Evolutionary conservation across 805 yeast genomes (phyloP), one percentile per base, ranked within the genome.

Genomic region (Lachancea meyersii): DNA sequence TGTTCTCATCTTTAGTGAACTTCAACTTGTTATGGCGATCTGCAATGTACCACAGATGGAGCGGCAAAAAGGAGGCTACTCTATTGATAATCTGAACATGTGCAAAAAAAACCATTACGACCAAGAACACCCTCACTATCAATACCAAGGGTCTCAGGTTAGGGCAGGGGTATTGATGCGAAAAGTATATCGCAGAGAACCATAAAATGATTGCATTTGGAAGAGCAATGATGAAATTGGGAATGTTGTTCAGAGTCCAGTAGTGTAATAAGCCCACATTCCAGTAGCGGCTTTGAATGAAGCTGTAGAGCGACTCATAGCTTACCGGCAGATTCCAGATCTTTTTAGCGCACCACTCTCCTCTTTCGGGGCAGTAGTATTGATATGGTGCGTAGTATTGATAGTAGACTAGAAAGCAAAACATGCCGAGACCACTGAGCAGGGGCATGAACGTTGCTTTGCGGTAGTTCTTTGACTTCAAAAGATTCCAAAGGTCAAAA

Each of bases 21-120:
- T 46, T 44, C n/a, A 47, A 45, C 31, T 60, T 60, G 26, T 51
- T 39, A 24, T 59, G 46, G 40, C 62, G 53, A 42, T 68, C 68
- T 5, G 83, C 76, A 21, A 81, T 53, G 57, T 78, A 80, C 95
- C 95, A 86, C 51, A 78, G 73, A 43, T 78, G 75, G 7, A 85
- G 56, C 0, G 97, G 97, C 26, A 85, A 60, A 57, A 87, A 86
- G 5, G 91, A 74, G 9, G 82, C 76, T 4, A 89, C 75, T 42
- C 98, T 71, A 31, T 84, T 86, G 44, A 91, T 69, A 27, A 89
- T 87, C 61, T 91, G 98, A 28, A 82, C 85, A 60, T 91, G 89
- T 77, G 93, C 86, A 40, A 78, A 66, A 26, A 78, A 66, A 1
- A 77, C 21, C 5, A 80, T 77, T 4, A 83, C 65, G 4, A 76